Evolutionary conservation across 352 stramenopile genomes (phyloP).

Genomic region (Plasmopara viticola): DNA sequence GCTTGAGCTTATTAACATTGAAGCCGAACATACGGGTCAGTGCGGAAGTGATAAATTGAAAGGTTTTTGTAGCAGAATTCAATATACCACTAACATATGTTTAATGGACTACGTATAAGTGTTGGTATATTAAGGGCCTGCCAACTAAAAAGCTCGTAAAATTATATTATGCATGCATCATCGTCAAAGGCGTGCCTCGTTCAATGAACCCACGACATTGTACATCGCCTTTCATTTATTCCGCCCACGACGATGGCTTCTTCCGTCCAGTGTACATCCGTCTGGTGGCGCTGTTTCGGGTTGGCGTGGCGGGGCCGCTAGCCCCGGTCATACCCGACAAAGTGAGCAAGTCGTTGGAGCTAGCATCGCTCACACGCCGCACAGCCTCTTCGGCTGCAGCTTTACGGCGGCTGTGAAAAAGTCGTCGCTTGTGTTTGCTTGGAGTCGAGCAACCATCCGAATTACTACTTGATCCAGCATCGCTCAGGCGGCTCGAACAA

Average conservation of each 20-base stretch:
- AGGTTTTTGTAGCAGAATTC: not conserved
- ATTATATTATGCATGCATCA: not conserved
- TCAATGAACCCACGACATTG: not conserved
- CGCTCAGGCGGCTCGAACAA: conserved; percentile 37
- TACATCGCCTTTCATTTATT: conserved; percentile 28
- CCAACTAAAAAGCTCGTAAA: no score
- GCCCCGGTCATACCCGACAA: conserved; percentile 31
- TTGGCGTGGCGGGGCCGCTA: conserved; percentile 6
- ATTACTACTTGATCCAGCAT: conserved; percentile 46
- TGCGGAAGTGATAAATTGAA: not conserved
- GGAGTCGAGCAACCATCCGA: conserved; percentile 31
- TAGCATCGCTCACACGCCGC: conserved; percentile 30
- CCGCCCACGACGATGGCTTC: conserved; percentile 69
- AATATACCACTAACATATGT: not conserved
- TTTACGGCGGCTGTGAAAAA: conserved; percentile 39
- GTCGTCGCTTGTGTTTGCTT: conserved; percentile 28
- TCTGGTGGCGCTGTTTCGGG: conserved; percentile 25
- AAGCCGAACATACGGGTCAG: conserved; percentile 73
- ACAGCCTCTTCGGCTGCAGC: conserved; percentile 29
- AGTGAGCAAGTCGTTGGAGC: conserved; percentile 23
- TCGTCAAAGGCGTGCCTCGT: not conserved
- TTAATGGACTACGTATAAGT: no score
- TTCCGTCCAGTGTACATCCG: conserved; percentile 71
- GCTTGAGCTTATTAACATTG: conserved; percentile 89
- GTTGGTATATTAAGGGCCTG: not conserved